Conservation (phyloP, 805 yeast species). For the Metschnikowia anglica region DNA sequence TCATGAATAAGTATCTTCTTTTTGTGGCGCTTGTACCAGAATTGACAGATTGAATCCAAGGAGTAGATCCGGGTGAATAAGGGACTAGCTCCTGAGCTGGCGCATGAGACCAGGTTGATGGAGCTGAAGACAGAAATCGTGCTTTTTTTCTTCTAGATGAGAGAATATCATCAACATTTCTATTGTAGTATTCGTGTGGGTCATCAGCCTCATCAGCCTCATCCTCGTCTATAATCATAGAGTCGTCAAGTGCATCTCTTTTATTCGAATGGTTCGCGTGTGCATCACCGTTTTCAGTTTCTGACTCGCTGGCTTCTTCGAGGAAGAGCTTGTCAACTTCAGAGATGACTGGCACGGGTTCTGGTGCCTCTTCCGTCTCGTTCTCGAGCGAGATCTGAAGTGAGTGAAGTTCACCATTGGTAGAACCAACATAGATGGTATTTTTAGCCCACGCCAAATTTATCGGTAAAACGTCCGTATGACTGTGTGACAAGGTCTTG, state of each 20-base stretch:
- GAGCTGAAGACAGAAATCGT: constrained; percentile 2
- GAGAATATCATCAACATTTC: constrained; percentile 18
- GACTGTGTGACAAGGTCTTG: constrained; percentile 21
- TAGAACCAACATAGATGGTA: constrained; percentile 42
- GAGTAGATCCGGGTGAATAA: constrained; percentile 85
- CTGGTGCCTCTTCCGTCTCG: constrained; percentile 5
- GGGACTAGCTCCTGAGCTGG: constrained; percentile 39
- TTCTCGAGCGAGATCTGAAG: constrained; percentile 19
- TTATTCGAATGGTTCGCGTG: constrained; percentile 24
- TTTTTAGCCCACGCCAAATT: constrained; percentile 30
- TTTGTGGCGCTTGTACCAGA: constrained; percentile 27
- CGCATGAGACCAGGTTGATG: not conserved
- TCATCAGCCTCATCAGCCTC: constrained; percentile 25
- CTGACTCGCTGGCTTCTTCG: constrained; percentile 21
- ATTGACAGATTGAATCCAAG: constrained; percentile 50
- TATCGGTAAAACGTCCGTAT: constrained; percentile 30
- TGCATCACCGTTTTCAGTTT: constrained; percentile 24
- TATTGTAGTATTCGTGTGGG: constrained; percentile 11
- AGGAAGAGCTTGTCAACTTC: constrained; percentile 20
- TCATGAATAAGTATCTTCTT: constrained; percentile 78
- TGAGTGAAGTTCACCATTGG: constrained; percentile 39
- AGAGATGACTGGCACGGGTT: constrained; percentile 4
- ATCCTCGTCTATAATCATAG: constrained; percentile 37
- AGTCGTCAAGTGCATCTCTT: constrained; percentile 32
- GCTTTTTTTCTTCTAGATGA: constrained; percentile 13